Evolutionary conservation across 805 yeast genomes (phyloP).

Genomic region (Zygotorulaspora florentina): DNA sequence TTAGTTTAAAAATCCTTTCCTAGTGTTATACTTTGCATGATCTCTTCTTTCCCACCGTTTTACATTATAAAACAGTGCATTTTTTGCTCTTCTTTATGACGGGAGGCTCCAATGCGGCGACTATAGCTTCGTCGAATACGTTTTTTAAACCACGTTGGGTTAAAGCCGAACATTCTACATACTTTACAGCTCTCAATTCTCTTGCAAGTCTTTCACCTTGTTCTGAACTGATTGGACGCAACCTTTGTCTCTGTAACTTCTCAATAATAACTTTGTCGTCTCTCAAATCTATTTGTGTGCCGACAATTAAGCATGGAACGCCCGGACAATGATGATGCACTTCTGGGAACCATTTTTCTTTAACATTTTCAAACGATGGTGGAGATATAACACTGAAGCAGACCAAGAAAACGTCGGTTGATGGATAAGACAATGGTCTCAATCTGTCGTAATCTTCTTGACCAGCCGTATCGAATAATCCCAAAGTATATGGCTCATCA

Average conservation of each 20-base stretch:
- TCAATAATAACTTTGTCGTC: conserved; percentile 89
- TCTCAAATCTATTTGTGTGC: conserved; percentile 93
- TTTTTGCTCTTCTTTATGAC: conserved; percentile 71
- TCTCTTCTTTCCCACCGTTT: not conserved
- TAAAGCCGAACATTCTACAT: conserved; percentile 96
- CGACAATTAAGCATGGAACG: conserved; percentile 94
- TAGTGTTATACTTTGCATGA: not conserved
- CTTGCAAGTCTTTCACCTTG: conserved; percentile 91
- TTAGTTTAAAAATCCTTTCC: not conserved
- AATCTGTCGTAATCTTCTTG: conserved; percentile 98
- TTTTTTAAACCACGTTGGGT: conserved; percentile 96
- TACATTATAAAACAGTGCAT: conserved; percentile 71
- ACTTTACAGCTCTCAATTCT: conserved; percentile 91
- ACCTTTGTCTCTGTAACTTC: conserved; percentile 84
- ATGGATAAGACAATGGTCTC: conserved; percentile 94
- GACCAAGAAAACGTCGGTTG: conserved; percentile 92
- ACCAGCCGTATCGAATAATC: conserved; percentile 98
- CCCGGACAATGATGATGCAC: conserved; percentile 98
- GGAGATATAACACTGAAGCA: conserved; percentile 97
- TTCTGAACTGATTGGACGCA: conserved; percentile 77
- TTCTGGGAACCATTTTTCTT: conserved; percentile 98
- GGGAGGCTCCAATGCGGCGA: conserved; percentile 97
- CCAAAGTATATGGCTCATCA: conserved; percentile 95
- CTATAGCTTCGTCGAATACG: conserved; percentile 98
- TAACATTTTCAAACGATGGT: conserved; percentile 94